Base-by-base conservation (phyloP, 1,139 yeast genomes). In the Lodderomyces jiufengensis region DNA sequence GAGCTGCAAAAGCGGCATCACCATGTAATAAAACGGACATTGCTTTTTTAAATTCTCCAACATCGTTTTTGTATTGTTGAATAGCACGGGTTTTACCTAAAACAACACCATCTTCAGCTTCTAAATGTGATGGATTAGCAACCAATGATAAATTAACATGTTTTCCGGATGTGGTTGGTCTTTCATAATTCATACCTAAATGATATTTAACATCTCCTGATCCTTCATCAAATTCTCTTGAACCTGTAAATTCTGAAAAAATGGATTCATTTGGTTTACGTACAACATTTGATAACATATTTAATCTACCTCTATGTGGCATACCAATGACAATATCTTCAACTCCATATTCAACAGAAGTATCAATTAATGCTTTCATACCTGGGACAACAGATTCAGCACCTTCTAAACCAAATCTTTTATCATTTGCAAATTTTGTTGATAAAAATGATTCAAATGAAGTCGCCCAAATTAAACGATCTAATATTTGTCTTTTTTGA, bases 291-390 rank as follows among this genome's bases (percentile, higher is more conserved):
- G 97, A 87, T 66, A 92, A 78, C 84, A 92, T 90, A 65, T 92
- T 92, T 57, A 92, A 76, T 73, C 99, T 84, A 69, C 99, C 99
- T 78, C 99, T 87, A 68, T 92, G 98, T 40, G 99, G 97, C 98
- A 92, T 92, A 72, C 99, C 99, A 54, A 94, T 84, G 54, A 92
- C 95, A 45, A 92, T 80, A 60, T 92, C 97, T 66, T 90, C 97
- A 41, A 90, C 82, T 54, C 99, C 99, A 45, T 72, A 69, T 50
- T 88, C 97, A 37, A 90, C 97, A 31, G 96, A 78, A 47, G 90
- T 81, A 64, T 92, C 99, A 59, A 92, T 90, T 60, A 92, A 67
- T 34, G 97, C 85, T 71, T 92, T 92, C 76, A 92, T 83, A 70
- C 97, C 98, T 32, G 98, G 97, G 36, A 92, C 87, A 54, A 85